A percentile compares a stretch with the other conserved stretches of the same genome.
phyloP scores from a whole-genome alignment of 768 basidiomycete species.

The Amanita phalloides region DNA sequence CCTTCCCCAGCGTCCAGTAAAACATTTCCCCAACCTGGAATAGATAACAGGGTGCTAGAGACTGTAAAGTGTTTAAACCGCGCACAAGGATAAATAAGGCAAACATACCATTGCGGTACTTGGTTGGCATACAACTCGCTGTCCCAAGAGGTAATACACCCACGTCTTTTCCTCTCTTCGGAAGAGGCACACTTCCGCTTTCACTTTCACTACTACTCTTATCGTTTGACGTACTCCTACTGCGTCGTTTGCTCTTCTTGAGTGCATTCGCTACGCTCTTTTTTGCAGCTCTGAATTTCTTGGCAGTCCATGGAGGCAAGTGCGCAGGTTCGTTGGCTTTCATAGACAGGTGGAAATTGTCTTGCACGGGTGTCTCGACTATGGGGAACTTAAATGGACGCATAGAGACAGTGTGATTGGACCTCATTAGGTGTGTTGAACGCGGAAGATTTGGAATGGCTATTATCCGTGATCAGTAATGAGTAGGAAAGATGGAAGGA shows the following conservation, averaged over 20 bases:
- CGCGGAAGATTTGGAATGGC: conserved; percentile 36
- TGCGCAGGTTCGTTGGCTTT: conserved; percentile 13
- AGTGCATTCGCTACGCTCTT: conserved; percentile 16
- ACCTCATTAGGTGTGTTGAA: conserved; percentile 29
- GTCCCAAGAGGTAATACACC: conserved; percentile 76
- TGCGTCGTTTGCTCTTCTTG: conserved; percentile 3
- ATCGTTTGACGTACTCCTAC: neutral
- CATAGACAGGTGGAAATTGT: conserved; percentile 29
- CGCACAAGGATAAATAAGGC: neutral
- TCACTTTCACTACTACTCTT: neutral
- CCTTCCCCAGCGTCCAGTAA: conserved; percentile 91
- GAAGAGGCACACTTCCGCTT: neutral
- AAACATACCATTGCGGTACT: conserved; percentile 73
- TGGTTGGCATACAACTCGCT: conserved; percentile 75
- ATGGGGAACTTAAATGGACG: conserved; percentile 36
- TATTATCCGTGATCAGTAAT: conserved; percentile 10
- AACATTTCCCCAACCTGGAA: conserved; percentile 63
- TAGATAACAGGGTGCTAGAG: conserved; percentile 64
- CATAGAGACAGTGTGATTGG: conserved; percentile 30
- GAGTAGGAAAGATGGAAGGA: neutral
- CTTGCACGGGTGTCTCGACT: conserved; percentile 20
- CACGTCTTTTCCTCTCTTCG: conserved; percentile 47
- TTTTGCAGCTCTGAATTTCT: conserved; percentile 30
- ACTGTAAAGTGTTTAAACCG: conserved; percentile 27
- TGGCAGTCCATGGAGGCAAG: conserved; percentile 22